A percentile compares a stretch with the other conserved stretches of the same genome.
These are phyloP conservation scores for Pulveroboletus frians DNA, from an alignment of 768 basidiomycete species.

Conservation along the genomic window DNA sequence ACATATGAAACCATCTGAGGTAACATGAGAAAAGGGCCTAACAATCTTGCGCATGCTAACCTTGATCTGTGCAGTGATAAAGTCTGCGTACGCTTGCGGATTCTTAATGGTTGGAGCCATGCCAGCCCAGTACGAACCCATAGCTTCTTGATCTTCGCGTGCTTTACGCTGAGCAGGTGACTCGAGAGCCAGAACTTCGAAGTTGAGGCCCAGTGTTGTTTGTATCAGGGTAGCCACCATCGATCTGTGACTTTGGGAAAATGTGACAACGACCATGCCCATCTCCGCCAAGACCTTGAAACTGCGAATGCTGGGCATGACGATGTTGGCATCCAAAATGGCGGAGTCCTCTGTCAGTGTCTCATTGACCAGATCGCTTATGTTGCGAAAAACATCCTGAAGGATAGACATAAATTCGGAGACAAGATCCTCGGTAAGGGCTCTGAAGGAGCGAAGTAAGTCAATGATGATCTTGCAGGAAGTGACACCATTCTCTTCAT, in stretches of 20 bases:
- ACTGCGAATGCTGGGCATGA: slow-evolving; percentile 72
- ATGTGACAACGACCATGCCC: slow-evolving; percentile 85
- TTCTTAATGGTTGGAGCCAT: slow-evolving; percentile 76
- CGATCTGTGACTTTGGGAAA: slow-evolving; percentile 75
- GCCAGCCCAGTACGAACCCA: slow-evolving; percentile 78
- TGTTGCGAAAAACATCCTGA: slow-evolving; percentile 71
- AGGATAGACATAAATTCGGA: slow-evolving; percentile 78
- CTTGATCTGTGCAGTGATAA: slow-evolving; percentile 88
- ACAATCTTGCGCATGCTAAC: slow-evolving; percentile 32
- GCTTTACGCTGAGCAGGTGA: slow-evolving; percentile 77
- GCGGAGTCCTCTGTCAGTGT: slow-evolving; percentile 65
- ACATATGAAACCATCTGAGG: slow-evolving; percentile 83
- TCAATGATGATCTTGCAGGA: slow-evolving; percentile 93
- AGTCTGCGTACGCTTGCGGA: slow-evolving; percentile 67
- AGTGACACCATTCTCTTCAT: slow-evolving; percentile 90
- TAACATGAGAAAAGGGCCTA: slow-evolving; percentile 3
- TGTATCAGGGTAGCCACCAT: slow-evolving; percentile 63
- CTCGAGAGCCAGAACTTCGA: slow-evolving; percentile 72
- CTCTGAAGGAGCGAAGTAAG: slow-evolving; percentile 71
- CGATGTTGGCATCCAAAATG: slow-evolving; percentile 47
- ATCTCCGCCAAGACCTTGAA: slow-evolving; percentile 95
- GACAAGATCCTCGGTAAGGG: slow-evolving; percentile 66
- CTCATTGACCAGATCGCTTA: slow-evolving; percentile 66
- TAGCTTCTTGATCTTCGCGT: slow-evolving; percentile 72
- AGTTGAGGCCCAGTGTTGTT: slow-evolving; percentile 68